Conservation (phyloP, 148 eudicot species). For the Vaccinium myrtillus region DNA sequence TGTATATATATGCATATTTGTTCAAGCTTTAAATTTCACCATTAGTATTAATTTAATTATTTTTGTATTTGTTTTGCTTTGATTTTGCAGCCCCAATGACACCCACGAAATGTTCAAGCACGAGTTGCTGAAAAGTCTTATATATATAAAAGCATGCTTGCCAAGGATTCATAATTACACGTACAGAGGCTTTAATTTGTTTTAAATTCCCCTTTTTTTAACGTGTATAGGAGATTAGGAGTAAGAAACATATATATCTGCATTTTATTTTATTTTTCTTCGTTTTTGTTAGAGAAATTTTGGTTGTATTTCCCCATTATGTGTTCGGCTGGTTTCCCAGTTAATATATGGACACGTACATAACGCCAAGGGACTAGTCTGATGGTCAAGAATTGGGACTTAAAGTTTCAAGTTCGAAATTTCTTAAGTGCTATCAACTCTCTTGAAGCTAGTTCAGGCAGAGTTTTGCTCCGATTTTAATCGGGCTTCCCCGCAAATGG, state of each 20-base stretch:
- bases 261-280: background rate
- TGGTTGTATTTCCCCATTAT: background rate
- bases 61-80: background rate
- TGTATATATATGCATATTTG: background rate
- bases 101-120: conserved; percentile 26
- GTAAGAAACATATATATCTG: background rate
- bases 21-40: background rate
- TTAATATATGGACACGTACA: too few relatives aligned
- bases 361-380: too few relatives aligned
- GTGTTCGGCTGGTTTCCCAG: background rate
- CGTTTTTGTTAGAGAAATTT: background rate
- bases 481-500: too few relatives aligned
- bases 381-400: too few relatives aligned
- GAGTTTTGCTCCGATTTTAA: too few relatives aligned
- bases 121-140: conserved; percentile 16
- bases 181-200: conserved; percentile 21
- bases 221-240: conserved; percentile 5
- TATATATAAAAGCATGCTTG: background rate
- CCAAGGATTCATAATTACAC: conserved; percentile 3
- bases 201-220: background rate
- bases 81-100: conserved; percentile 42
- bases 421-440: too few relatives aligned
- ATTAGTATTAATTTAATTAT: background rate
- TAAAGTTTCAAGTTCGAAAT: too few relatives aligned
- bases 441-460: too few relatives aligned